These are phyloP conservation scores for Ottelia alismoides DNA, from an alignment of 106 monocot species.

Conservation along the genomic window DNA sequence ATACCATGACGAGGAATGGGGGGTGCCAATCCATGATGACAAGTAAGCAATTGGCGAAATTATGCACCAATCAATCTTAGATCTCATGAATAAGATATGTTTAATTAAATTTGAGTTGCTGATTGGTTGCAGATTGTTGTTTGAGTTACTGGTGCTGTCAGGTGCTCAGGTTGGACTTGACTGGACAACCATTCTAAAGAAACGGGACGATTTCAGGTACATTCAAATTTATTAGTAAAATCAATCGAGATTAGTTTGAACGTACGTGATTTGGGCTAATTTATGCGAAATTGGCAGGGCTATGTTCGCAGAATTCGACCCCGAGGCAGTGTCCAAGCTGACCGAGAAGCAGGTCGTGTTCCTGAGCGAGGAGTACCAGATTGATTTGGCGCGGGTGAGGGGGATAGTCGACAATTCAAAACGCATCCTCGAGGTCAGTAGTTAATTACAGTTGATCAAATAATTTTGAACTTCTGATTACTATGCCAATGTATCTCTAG, in stretches of 20 bases:
- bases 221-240: no score
- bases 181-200: slow-evolving; percentile 86
- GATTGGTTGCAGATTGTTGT: slow-evolving; percentile 38
- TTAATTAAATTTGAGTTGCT: background rate
- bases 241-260: no score
- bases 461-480: no score
- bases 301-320: slow-evolving; percentile 50
- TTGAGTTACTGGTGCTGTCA: slow-evolving; percentile 59
- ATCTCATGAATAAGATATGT: background rate
- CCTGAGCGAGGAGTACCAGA: slow-evolving; percentile 40
- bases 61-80: no score
- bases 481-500: no score
- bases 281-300: no score
- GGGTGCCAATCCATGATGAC: slow-evolving; percentile 73
- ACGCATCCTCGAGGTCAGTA: slow-evolving; percentile 43
- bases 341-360: slow-evolving; percentile 54
- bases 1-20: slow-evolving; percentile 92
- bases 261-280: no score
- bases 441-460: no score
- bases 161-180: slow-evolving; percentile 83
- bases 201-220: slow-evolving; percentile 69
- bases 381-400: slow-evolving; percentile 37
- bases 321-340: slow-evolving; percentile 52
- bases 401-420: slow-evolving; percentile 72
- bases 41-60: slow-evolving; percentile 20